Evolutionary conservation across 495 filamentous ascomycete genomes (phyloP).

Genomic region (Penicillium coffeae): DNA sequence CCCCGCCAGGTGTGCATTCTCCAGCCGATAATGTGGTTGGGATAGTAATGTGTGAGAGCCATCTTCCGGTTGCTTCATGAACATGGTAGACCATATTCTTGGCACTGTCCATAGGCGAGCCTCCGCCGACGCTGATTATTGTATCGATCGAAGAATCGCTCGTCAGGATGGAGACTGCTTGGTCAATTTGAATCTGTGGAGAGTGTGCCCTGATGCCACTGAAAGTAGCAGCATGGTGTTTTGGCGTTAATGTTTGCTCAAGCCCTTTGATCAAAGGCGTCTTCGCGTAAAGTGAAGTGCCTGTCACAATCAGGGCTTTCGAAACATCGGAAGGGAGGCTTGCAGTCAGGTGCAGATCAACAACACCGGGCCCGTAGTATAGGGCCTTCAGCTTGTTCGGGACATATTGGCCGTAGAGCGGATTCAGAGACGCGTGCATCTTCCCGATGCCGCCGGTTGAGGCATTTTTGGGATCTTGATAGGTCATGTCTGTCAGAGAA

Average conservation of each 20-base stretch:
- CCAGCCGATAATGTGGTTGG: neutral
- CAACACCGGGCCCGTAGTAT: neutral
- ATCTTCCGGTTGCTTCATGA: neutral
- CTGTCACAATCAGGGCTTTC: neutral
- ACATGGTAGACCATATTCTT: neutral
- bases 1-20: neutral
- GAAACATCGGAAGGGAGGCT: neutral
- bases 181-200: neutral
- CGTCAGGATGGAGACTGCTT: neutral
- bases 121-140: neutral
- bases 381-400: neutral
- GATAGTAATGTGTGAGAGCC: neutral
- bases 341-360: neutral
- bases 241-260: neutral
- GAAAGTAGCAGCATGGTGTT: neutral
- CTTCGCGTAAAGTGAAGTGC: neutral
- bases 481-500: too few relatives aligned
- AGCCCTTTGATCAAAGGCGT: neutral
- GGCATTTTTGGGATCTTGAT: neutral
- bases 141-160: neutral
- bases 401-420: neutral
- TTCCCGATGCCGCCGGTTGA: neutral
- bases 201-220: neutral
- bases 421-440: neutral
- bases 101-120: constrained; percentile 1